phyloP scores from a whole-genome alignment of 2,329 filamentous ascomycete species.

The Ceratocystis albifundus region DNA sequence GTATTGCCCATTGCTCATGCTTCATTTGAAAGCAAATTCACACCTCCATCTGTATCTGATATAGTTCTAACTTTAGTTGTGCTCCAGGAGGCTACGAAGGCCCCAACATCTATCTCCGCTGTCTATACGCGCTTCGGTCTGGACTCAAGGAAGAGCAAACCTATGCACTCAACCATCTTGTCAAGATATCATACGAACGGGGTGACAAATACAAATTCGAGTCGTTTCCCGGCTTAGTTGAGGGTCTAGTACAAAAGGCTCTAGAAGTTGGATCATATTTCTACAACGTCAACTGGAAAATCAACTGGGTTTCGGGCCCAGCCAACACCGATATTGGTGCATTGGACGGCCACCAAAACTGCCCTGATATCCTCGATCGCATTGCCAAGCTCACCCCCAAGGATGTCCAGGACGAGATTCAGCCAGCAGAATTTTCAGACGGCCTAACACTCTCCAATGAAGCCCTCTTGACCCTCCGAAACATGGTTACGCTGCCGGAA shows the following conservation, averaged over 20 bases:
- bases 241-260: constrained; percentile 75
- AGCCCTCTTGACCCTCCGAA: constrained; percentile 75
- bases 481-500: constrained; percentile 88
- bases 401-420: constrained; percentile 55
- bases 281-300: constrained; percentile 69
- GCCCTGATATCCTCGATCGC: constrained; percentile 48
- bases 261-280: constrained; percentile 68
- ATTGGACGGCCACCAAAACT: constrained; percentile 40
- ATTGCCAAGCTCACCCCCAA: constrained; percentile 52
- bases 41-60: background rate
- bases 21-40: no score
- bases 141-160: constrained; percentile 69
- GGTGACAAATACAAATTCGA: constrained; percentile 95
- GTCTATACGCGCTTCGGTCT: constrained; percentile 71
- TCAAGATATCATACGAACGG: constrained; percentile 88
- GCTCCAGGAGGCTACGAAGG: constrained; percentile 51
- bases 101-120: constrained; percentile 84
- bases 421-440: constrained; percentile 59
- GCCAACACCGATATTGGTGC: constrained; percentile 41
- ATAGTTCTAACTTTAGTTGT: background rate
- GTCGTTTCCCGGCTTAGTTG: constrained; percentile 76
- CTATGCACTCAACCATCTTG: constrained; percentile 86
- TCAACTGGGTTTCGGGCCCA: constrained; percentile 50
- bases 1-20: constrained; percentile 26
- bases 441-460: constrained; percentile 69